phyloP scores from a whole-genome alignment of 2,329 filamentous ascomycete genomes.

The Pseudonectria foliicola region DNA sequence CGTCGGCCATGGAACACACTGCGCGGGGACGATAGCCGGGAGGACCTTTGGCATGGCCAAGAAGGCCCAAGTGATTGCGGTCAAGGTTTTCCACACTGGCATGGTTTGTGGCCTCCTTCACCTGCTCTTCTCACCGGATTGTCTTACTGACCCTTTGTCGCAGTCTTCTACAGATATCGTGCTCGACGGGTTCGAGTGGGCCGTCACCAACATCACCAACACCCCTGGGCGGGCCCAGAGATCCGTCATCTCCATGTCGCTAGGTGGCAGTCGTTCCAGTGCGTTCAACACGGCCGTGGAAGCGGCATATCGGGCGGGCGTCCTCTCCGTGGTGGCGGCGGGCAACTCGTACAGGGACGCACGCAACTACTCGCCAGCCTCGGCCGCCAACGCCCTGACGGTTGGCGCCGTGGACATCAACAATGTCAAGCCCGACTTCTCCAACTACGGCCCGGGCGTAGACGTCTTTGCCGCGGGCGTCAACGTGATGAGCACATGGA shows the following conservation, averaged over 20 bases:
- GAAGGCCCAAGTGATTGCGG: constrained; percentile 32
- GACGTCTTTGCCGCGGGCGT: constrained; percentile 47
- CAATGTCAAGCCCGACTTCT: constrained; percentile 36
- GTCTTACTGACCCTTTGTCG: not conserved
- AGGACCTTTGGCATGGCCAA: constrained; percentile 40
- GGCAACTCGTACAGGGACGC: constrained; percentile 42
- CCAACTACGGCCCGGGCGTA: constrained; percentile 42
- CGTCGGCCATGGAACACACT: constrained; percentile 41
- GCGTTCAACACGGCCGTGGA: constrained; percentile 45
- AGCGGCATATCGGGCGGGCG: constrained; percentile 36
- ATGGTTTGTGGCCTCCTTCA: constrained; percentile 6
- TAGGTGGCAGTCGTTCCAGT: constrained; percentile 38
- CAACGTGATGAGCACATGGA: constrained; percentile 39
- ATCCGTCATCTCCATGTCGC: constrained; percentile 50
- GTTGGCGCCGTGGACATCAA: constrained; percentile 41
- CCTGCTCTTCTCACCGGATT: not conserved
- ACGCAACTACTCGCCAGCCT: constrained; percentile 38
- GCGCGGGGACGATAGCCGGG: constrained; percentile 38
- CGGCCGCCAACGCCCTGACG: constrained; percentile 40
- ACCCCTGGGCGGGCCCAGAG: constrained; percentile 31
- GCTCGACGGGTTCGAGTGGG: constrained; percentile 30
- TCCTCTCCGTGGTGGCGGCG: constrained; percentile 48
- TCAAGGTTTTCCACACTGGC: constrained; percentile 36
- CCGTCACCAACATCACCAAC: constrained; percentile 33
- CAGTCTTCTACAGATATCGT: constrained; percentile 19